phyloP scores from a whole-genome alignment of 768 basidiomycete species.

The Wakefieldia striispora region DNA sequence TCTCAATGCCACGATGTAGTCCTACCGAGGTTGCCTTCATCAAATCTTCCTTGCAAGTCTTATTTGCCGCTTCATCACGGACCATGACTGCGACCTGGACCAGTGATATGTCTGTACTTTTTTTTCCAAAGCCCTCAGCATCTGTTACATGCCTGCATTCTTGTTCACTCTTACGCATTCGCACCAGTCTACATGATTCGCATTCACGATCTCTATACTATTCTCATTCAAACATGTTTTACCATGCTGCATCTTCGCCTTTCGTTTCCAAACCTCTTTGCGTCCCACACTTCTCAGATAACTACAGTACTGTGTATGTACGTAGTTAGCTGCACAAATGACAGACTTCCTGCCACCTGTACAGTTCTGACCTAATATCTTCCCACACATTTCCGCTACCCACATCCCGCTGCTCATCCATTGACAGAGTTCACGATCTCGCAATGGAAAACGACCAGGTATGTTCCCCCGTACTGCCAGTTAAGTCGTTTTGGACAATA shows the following conservation, averaged over 20 bases:
- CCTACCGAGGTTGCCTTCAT: conserved; percentile 22
- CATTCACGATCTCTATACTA: conserved; percentile 15
- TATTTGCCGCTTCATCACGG: conserved; percentile 26
- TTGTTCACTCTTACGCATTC: conserved; percentile 18
- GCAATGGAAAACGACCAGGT: conserved; percentile 93
- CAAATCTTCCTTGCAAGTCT: conserved; percentile 18
- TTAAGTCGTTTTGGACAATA: not conserved
- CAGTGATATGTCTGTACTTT: conserved; percentile 18
- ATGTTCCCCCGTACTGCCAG: conserved; percentile 25
- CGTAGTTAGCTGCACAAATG: no score
- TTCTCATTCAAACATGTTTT: conserved; percentile 12
- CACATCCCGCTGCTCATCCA: not conserved
- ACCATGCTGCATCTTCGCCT: conserved; percentile 1
- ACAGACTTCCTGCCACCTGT: no score
- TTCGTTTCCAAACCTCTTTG: not conserved
- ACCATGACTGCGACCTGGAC: conserved; percentile 30
- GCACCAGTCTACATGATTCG: conserved; percentile 19
- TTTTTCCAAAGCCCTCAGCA: conserved; percentile 8
- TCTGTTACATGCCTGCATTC: conserved; percentile 23
- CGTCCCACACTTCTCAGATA: no score
- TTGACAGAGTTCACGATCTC: conserved; percentile 14
- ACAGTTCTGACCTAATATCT: conserved; percentile 29
- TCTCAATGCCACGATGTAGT: conserved; percentile 30
- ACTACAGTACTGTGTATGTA: no score
- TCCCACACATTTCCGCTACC: conserved; percentile 27